phyloP scores from a whole-genome alignment of 2,329 filamentous ascomycete genomes.

The Lasiodiplodia gonubiensis region DNA sequence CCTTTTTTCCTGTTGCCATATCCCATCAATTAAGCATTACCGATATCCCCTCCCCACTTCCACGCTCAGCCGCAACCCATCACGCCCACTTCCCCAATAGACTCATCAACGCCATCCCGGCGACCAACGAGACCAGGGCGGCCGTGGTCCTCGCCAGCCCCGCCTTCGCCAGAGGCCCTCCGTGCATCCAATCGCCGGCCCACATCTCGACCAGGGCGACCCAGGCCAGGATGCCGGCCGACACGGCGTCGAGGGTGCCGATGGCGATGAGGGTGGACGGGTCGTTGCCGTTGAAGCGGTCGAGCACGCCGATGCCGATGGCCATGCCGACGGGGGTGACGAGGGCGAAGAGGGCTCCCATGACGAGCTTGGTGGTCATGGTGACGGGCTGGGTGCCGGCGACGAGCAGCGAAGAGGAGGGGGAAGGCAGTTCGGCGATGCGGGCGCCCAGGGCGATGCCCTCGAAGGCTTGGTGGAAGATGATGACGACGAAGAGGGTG shows the following conservation, averaged over 20 bases:
- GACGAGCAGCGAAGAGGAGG: neutral
- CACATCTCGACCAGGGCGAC: conserved; percentile 82
- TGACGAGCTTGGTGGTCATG: conserved; percentile 59
- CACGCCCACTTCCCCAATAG: conserved; percentile 77
- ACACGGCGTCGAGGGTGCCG: conserved; percentile 74
- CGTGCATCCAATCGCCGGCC: conserved; percentile 72
- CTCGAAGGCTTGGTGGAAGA: conserved; percentile 82
- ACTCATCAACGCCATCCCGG: conserved; percentile 72
- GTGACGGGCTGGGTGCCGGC: conserved; percentile 34
- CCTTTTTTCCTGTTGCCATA: no score
- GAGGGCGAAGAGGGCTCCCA: conserved; percentile 69
- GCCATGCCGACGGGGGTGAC: conserved; percentile 81
- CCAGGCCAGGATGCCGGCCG: conserved; percentile 79
- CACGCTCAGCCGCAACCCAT: conserved; percentile 12
- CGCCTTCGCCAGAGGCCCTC: conserved; percentile 55
- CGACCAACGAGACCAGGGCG: conserved; percentile 61
- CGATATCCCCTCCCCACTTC: neutral
- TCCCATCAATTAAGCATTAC: no score
- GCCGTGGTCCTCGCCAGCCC: conserved; percentile 55
- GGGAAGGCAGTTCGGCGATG: conserved; percentile 63
- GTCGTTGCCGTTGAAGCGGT: conserved; percentile 75
- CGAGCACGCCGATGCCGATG: conserved; percentile 74
- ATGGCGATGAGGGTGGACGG: conserved; percentile 71
- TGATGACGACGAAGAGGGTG: conserved; percentile 65
- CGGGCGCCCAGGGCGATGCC: conserved; percentile 75